Percentiles rank a stretch among this genome's conserved stretches.
phyloP scores from a whole-genome alignment of 805 yeast species.

The Pichia membranifaciens region DNA sequence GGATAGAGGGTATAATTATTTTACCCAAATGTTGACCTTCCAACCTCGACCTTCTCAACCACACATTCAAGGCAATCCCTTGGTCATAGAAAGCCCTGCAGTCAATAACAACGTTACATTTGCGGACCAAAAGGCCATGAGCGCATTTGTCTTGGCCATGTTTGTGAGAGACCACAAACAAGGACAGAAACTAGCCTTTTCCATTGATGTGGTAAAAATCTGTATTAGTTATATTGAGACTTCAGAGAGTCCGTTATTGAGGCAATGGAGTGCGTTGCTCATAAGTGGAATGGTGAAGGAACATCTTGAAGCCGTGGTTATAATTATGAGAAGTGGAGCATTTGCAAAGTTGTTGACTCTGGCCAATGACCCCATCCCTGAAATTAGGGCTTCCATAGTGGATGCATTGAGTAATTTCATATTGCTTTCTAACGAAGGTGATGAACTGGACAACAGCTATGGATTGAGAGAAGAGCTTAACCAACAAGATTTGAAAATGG shows the following conservation, averaged over 20 bases:
- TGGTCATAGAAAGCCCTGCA: conserved; percentile 29
- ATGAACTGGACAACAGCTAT: conserved; percentile 26
- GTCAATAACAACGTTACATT: conserved; percentile 35
- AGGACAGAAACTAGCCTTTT: conserved; percentile 77
- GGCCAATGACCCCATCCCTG: conserved; percentile 88
- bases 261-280: conserved; percentile 89
- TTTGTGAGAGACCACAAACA: conserved; percentile 74
- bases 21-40: conserved; percentile 66
- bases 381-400: conserved; percentile 81
- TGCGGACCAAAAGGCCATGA: conserved; percentile 90
- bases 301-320: conserved; percentile 68
- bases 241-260: conserved; percentile 75
- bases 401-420: conserved; percentile 63
- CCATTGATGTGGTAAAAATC: conserved; percentile 63
- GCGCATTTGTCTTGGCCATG: conserved; percentile 82
- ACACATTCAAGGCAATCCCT: conserved; percentile 18
- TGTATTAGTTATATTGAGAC: conserved; percentile 59
- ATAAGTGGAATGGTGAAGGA: conserved; percentile 71
- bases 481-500: conserved; percentile 64
- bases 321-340: conserved; percentile 60
- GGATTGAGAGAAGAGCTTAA: conserved; percentile 38
- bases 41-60: conserved; percentile 23
- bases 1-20: conserved; percentile 85
- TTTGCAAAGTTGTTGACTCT: conserved; percentile 50
- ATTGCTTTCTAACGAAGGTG: conserved; percentile 40